These are phyloP conservation scores for Cutaneotrichosporon cavernicola DNA, from an alignment of 1,284 basidiomycete species.

Conservation along the genomic window DNA sequence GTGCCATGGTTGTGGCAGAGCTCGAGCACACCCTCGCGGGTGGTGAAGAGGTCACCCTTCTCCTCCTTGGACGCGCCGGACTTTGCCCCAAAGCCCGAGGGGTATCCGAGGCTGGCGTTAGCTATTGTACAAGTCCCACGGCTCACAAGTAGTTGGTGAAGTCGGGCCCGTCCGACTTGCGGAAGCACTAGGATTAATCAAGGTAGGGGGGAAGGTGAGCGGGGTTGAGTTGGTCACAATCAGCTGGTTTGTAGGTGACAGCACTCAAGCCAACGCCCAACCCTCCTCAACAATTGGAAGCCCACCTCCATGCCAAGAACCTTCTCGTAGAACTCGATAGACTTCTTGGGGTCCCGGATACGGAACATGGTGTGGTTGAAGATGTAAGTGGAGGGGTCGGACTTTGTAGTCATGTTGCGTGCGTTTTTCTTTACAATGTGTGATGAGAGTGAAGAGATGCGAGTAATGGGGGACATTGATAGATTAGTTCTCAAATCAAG, in stretches of 20 bases:
- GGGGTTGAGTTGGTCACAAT: background rate
- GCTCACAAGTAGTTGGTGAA: slow-evolving; percentile 51
- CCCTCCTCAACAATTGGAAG: background rate
- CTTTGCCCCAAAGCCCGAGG: slow-evolving; percentile 39
- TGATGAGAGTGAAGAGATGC: slow-evolving; percentile 1
- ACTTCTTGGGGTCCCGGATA: slow-evolving; percentile 80
- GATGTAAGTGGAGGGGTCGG: slow-evolving; percentile 55
- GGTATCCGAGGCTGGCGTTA: slow-evolving; percentile 40
- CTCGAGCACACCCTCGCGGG: slow-evolving; percentile 64
- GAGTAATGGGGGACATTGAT: slow-evolving; percentile 4
- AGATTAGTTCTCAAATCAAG: background rate
- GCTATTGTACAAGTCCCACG: background rate
- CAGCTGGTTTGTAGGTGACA: too few species aligned
- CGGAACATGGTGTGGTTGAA: slow-evolving; percentile 76
- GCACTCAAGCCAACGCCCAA: too few species aligned
- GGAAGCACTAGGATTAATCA: slow-evolving; percentile 33
- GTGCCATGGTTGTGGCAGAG: slow-evolving; percentile 89
- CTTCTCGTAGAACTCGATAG: slow-evolving; percentile 68
- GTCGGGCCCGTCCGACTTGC: slow-evolving; percentile 46
- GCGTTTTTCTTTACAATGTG: slow-evolving; percentile 12
- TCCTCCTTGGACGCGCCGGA: slow-evolving; percentile 41
- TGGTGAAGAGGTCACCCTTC: slow-evolving; percentile 43
- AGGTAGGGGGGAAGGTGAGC: background rate
- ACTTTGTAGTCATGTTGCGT: slow-evolving; percentile 34
- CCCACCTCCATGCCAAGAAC: slow-evolving; percentile 77